Percentiles rank a stretch among this genome's conserved stretches.
phyloP scores from a whole-genome alignment of 2,329 filamentous ascomycete genomes.

The Periconia sp. region DNA sequence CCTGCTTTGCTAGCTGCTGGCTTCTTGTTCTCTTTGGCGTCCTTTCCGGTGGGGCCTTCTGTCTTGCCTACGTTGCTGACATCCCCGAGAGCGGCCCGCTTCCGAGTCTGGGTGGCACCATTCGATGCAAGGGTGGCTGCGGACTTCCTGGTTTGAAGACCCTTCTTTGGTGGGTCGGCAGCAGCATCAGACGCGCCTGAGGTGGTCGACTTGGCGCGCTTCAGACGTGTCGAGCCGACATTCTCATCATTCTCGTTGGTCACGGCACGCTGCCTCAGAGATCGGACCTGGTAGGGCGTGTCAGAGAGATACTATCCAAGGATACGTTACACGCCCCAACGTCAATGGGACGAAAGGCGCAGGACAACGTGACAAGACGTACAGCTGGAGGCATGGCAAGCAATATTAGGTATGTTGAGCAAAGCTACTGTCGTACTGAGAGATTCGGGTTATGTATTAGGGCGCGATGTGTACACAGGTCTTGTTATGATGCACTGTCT shows the following conservation, averaged over 20 bases:
- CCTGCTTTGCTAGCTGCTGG: constrained; percentile 59
- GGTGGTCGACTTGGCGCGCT: constrained; percentile 88
- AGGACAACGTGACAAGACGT: constrained; percentile 43
- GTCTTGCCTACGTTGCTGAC: constrained; percentile 93
- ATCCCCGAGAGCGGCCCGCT: constrained; percentile 87
- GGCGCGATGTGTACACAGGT: constrained; percentile 32
- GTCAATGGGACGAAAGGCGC: constrained; percentile 1
- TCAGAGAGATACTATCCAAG: constrained; percentile 45
- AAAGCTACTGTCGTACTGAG: constrained; percentile 36
- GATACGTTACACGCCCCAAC: not conserved
- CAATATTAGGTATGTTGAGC: constrained; percentile 45
- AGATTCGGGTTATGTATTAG: constrained; percentile 29
- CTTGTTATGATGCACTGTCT: constrained; percentile 47
- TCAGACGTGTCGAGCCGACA: constrained; percentile 77
- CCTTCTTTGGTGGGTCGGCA: constrained; percentile 65
- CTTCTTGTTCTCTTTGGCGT: constrained; percentile 74
- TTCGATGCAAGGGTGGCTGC: constrained; percentile 42
- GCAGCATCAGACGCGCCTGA: constrained; percentile 56
- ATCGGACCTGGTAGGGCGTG: constrained; percentile 64
- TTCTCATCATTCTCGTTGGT: constrained; percentile 98
- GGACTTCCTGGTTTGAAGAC: constrained; percentile 52
- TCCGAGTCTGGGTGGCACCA: constrained; percentile 60
- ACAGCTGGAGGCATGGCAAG: constrained; percentile 62
- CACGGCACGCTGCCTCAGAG: constrained; percentile 74
- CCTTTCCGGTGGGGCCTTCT: constrained; percentile 54